Evolutionary conservation across 164 flowering plant genomes (phyloP), one percentile per base, ranked within the genome.

Genomic region (Macadamia integrifolia): DNA sequence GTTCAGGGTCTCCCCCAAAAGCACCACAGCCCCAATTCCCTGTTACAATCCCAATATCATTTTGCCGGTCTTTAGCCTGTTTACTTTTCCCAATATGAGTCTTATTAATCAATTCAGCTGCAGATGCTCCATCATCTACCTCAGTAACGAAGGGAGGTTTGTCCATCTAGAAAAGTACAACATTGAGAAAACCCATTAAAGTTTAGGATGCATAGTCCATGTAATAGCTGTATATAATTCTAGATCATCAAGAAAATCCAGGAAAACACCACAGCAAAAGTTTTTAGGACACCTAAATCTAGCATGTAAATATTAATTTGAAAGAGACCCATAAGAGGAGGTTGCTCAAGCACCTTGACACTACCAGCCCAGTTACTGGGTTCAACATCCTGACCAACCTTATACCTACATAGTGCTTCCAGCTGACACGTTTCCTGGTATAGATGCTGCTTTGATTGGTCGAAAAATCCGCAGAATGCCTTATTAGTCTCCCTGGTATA

Each of bases 21-120:
- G 93, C 98, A 72, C 98, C 97, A 81, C 97, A 91, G 9, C 98
- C 98, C 98, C 98, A 91, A 71, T 93, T 93, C 14, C 98, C 98
- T 3, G 98, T 93, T 5, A 74, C 97, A 78, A 93, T 74, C 28
- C 97, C 98, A 55, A 87, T 65, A 57, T 65, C 72, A 53, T 74
- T 77, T 49, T 84, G 74, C 58, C 58, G 17, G 6, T 67, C 74
- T 30, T 32, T n/a, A 75, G 2, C 61, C 67, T 66, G 70, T 66
- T 23, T 9, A 61, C 28, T 40, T 53, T 65, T 46, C 62, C 52
- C 67, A 35, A 9, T 15, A 55, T 49, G 55, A 70, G 67, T 52
- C 42, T 62, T 66, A 64, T 61, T 68, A 31, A n/a, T 61, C 64
- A 42, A 49, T 61, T 66, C 55, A 49, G 69, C 64, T n/a, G 10